These are phyloP conservation scores for Acrocalymma vagum DNA, from an alignment of 2,329 filamentous ascomycete species.

Conservation along the genomic window DNA sequence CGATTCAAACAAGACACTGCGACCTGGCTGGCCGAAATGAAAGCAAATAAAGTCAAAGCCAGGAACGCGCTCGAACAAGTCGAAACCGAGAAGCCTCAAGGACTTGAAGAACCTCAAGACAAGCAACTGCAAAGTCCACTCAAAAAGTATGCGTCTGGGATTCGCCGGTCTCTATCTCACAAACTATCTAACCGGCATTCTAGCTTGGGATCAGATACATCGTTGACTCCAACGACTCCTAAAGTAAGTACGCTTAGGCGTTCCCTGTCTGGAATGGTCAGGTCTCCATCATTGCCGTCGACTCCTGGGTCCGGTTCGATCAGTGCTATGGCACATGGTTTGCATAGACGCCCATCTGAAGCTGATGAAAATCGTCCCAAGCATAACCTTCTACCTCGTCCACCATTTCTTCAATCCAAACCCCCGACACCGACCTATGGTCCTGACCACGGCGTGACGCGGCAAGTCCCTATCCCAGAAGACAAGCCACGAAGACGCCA, in stretches of 20 bases:
- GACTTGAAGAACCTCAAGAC: no score
- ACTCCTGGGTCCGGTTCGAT: conserved; percentile 2
- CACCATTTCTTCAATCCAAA: conserved; percentile 21
- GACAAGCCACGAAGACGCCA: background rate
- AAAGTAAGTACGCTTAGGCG: conserved; percentile 2
- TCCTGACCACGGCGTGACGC: conserved; percentile 30
- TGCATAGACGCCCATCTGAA: no score
- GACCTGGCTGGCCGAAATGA: conserved; percentile 36
- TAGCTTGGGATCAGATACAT: background rate
- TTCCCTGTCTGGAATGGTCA: no score
- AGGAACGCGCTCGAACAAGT: conserved; percentile 6
- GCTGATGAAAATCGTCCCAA: no score
- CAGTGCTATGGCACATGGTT: conserved; percentile 4
- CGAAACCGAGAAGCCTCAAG: no score
- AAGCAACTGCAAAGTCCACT: no score
- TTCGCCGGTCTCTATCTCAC: conserved; percentile 26
- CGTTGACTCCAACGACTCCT: conserved; percentile 1
- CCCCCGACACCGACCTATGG: no score
- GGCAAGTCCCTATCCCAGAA: conserved; percentile 2
- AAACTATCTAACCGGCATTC: conserved; percentile 6
- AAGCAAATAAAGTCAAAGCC: no score
- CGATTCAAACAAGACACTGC: conserved; percentile 35
- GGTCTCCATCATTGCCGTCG: no score
- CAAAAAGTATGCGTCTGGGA: conserved; percentile 25
- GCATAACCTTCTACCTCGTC: conserved; percentile 8